These are phyloP conservation scores for Phyllostachys edulis DNA, from an alignment of 176 grass and related monocot species.

Conservation along the genomic window DNA sequence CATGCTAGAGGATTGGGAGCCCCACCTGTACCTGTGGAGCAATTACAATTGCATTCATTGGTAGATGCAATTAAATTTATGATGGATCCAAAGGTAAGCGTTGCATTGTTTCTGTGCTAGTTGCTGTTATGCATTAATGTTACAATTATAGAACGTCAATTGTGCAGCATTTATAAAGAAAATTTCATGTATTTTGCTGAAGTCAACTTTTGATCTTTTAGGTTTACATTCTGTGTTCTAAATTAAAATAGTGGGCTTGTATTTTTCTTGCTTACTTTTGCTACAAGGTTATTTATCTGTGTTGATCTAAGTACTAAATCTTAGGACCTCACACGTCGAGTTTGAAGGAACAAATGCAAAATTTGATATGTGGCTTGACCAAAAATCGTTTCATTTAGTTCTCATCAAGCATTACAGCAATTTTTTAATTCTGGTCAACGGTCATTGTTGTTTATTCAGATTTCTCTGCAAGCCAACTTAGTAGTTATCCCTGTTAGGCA, in stretches of 20 bases:
- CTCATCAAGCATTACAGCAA: no score
- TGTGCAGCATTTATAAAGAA: neutral
- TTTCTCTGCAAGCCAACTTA: neutral
- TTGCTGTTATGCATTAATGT: neutral
- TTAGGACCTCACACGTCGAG: neutral
- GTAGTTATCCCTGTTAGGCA: neutral
- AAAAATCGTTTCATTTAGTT: neutral
- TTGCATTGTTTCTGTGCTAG: neutral
- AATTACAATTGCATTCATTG: constrained; percentile 51
- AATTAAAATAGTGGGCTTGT: neutral
- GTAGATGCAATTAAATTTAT: constrained; percentile 74
- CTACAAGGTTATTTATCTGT: neutral
- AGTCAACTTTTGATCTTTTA: neutral
- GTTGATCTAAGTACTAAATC: neutral
- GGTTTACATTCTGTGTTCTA: neutral
- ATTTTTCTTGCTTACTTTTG: neutral
- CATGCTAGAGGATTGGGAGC: constrained; percentile 69
- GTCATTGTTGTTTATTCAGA: neutral
- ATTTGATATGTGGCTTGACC: neutral
- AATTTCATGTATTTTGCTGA: neutral
- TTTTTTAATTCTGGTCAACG: no score
- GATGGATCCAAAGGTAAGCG: constrained; percentile 64
- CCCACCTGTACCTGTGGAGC: constrained; percentile 62
- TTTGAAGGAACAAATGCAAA: neutral
- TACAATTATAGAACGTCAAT: neutral